Conservation (phyloP, 352 stramenopile genomes). For the Phytopythium aichiense region DNA sequence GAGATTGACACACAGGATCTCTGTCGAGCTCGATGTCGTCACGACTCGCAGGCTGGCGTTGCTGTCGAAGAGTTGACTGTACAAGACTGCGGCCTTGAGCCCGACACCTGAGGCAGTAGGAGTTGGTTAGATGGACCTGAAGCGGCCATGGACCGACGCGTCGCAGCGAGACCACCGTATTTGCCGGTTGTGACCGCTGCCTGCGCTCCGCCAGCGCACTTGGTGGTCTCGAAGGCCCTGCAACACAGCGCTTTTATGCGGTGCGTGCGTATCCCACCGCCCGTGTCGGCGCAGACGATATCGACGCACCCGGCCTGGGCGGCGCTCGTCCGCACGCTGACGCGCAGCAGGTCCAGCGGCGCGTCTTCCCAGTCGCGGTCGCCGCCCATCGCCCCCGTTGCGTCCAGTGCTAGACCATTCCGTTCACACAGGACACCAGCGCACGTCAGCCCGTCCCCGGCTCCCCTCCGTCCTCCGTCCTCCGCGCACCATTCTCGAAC, state of each 20-base stretch:
- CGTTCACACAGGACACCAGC: too few species aligned
- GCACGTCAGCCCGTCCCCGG: not conserved
- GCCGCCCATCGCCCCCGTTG: conserved; percentile 27
- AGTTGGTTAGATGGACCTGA: not conserved
- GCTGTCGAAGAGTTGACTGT: conserved; percentile 50
- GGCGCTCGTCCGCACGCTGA: conserved; percentile 32
- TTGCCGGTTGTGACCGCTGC: conserved; percentile 39
- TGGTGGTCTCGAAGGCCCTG: conserved; percentile 70
- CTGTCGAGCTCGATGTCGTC: conserved; percentile 52
- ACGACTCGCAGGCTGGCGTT: conserved; percentile 49
- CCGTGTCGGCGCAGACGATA: conserved; percentile 75
- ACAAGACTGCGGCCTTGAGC: conserved; percentile 71
- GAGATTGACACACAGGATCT: conserved; percentile 67
- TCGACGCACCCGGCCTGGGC: conserved; percentile 32
- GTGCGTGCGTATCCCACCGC: conserved; percentile 60
- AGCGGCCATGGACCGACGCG: not conserved
- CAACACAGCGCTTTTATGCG: conserved; percentile 64
- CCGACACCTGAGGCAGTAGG: conserved; percentile 39
- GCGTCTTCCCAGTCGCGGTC: conserved; percentile 20
- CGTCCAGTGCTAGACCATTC: conserved; percentile 45
- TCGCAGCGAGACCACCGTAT: conserved; percentile 33
- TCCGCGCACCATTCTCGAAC: conserved; percentile 69
- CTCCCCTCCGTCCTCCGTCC: not conserved
- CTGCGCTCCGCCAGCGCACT: conserved; percentile 6
- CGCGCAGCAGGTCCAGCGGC: conserved; percentile 35